Base-by-base conservation (phyloP, 2,329 filamentous ascomycete genomes). In the Colletotrichum costaricense region DNA sequence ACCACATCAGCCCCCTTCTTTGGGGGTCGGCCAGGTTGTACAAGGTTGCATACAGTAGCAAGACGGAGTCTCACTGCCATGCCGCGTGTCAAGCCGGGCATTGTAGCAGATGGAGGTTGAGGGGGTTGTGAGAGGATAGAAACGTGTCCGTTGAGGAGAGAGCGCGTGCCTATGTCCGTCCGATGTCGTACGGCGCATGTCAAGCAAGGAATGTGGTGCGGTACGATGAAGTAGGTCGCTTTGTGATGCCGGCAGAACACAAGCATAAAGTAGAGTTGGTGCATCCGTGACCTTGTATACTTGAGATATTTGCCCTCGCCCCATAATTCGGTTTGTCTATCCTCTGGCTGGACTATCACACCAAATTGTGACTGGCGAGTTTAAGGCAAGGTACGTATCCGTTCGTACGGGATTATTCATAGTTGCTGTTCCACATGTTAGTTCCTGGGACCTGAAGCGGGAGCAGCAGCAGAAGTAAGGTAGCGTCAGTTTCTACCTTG, bases 191-290 rank as follows among this genome's bases (percentile, higher is more conserved):
- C 46, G 54, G 55, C 64, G 38, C n/a, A 28, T 56, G 33, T 28
- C 12, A 26, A 19, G 63, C 28, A 52, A 28, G 30, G n/a, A 5
- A 33, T 38, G 33, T 16, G 46, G 62, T 64, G n/a, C n/a, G n/a
- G 24, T 63, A 54, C n/a, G 28, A 33, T 33, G 42, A 42, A 42
- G 38, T 42, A 42, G 38, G 38, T 42, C 14, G 38, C 38, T 42
- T 7, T 42, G 38, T 35, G 55, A 66, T 65, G 59, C 19, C 35
- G 65, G 59, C 28, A 55, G 59, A 64, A 65, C 35, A 73, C 67
- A 73, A 73, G 70, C 70, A 70, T 73, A 73, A 73, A 73, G 67
- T 56, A 58, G 55, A 69, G 58, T 72, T 69, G 16, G 38, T 72
- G 64, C 49, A 63, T 72, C 49, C 69, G 49, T 58, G 64, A 72